phyloP scores from a whole-genome alignment of 305 asterid genomes.

The Fraxinus platypoda region DNA sequence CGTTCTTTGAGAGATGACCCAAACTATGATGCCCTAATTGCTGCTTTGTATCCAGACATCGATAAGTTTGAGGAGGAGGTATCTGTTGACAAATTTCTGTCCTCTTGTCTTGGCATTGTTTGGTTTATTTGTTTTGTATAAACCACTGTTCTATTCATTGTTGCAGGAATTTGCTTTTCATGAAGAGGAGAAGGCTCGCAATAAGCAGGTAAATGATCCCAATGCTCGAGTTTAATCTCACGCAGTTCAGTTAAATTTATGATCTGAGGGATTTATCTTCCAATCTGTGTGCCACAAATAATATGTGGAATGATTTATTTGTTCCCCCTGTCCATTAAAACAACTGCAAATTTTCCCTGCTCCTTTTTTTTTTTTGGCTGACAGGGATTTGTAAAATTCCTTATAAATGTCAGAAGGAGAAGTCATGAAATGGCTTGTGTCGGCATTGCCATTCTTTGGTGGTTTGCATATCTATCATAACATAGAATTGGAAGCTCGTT shows the following conservation, averaged over 20 bases:
- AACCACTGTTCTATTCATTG: neutral
- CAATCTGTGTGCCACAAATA: neutral
- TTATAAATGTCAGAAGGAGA: neutral
- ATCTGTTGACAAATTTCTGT: conserved; percentile 18
- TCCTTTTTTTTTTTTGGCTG: neutral
- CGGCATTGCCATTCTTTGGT: neutral
- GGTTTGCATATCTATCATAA: neutral
- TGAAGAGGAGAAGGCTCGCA: conserved; percentile 56
- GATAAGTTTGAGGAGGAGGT: conserved; percentile 62
- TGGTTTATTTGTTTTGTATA: conserved; percentile 7
- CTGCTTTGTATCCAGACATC: conserved; percentile 46
- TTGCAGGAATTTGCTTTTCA: conserved; percentile 58
- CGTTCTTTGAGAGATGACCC: conserved; percentile 98
- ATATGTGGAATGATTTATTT: conserved; percentile 7
- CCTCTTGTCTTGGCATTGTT: neutral
- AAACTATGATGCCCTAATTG: conserved; percentile 57
- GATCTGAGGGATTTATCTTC: neutral
- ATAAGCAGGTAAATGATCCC: conserved; percentile 49
- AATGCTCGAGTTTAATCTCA: neutral
- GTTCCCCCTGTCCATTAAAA: neutral
- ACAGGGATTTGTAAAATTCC: neutral
- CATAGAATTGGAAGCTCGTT: neutral
- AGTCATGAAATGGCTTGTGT: neutral
- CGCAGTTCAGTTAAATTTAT: conserved; percentile 7
- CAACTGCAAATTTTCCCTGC: neutral